Evolutionary conservation across 1,284 basidiomycete species (phyloP).

Genomic region (Spongispora temasekensis): DNA sequence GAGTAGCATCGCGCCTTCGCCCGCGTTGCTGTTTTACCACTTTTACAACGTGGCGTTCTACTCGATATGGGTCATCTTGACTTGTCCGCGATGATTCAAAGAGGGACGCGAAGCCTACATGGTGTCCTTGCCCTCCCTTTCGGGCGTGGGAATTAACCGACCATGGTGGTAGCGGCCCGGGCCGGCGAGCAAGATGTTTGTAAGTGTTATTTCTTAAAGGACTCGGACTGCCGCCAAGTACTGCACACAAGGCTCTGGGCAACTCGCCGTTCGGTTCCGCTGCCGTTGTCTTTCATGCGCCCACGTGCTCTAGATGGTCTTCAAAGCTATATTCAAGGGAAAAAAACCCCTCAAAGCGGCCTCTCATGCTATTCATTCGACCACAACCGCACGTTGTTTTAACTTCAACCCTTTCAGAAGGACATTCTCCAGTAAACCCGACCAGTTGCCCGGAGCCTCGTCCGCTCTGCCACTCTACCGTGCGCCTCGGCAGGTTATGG

Average conservation of each 20-base stretch:
- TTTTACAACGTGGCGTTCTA: slow-evolving; percentile 97
- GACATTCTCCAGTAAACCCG: slow-evolving; percentile 46
- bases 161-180: no score
- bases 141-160: no score
- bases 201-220: slow-evolving; percentile 26
- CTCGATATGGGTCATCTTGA: slow-evolving; percentile 86
- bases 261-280: slow-evolving; percentile 5
- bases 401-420: slow-evolving; percentile 29
- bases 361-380: slow-evolving; percentile 45
- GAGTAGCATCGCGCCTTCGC: slow-evolving; percentile 72
- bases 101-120: slow-evolving; percentile 13
- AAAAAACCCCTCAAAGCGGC: slow-evolving; percentile 53
- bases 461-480: slow-evolving; percentile 51
- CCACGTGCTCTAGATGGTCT: slow-evolving; percentile 30
- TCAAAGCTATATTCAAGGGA: slow-evolving; percentile 39
- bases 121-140: no score
- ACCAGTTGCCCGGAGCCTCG: slow-evolving; percentile 32
- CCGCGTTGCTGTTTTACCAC: slow-evolving; percentile 81
- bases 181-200: slow-evolving; percentile 23
- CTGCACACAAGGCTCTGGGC: slow-evolving; percentile 5
- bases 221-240: slow-evolving; percentile 2
- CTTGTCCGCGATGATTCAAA: slow-evolving; percentile 47
- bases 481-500: slow-evolving; percentile 32
- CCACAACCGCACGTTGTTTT: slow-evolving; percentile 43
- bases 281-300: slow-evolving; percentile 20